phyloP scores from a whole-genome alignment of 73 alveolate species.

The Tetrahymena malaccensis region DNA sequence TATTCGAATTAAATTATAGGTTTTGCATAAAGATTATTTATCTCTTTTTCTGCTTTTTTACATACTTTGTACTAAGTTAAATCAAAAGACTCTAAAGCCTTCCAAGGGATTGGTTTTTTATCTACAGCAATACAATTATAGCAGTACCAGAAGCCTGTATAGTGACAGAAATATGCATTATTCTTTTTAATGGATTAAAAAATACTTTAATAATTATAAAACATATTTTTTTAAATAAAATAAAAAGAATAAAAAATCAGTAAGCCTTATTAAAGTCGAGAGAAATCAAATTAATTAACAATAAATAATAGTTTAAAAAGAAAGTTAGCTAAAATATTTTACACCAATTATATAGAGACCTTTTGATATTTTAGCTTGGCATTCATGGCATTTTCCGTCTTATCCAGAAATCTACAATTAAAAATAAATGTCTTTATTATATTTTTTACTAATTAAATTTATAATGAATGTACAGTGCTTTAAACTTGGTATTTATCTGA shows the following conservation, averaged over 20 bases:
- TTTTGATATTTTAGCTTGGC: not conserved
- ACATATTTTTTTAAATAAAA: no score
- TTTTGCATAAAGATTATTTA: conserved; percentile 3
- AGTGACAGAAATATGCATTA: conserved; percentile 9
- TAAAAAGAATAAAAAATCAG: no score
- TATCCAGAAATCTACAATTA: not conserved
- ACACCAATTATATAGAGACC: not conserved
- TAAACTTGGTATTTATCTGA: not conserved
- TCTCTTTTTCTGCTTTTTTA: conserved; percentile 23
- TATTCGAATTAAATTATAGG: conserved; percentile 18
- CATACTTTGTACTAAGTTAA: conserved; percentile 23
- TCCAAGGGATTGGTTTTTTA: conserved; percentile 38
- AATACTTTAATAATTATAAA: no score
- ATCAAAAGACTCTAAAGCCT: conserved; percentile 22
- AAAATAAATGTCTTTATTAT: not conserved
- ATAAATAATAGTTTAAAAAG: no score
- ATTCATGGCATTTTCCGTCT: not conserved
- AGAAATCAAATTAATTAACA: no score
- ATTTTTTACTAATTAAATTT: not conserved
- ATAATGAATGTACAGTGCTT: not conserved
- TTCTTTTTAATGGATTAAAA: not conserved
- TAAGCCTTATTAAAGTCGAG: no score
- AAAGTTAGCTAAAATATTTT: not conserved
- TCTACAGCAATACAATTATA: conserved; percentile 20
- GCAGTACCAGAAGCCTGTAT: conserved; percentile 21